These are phyloP conservation scores for Boletellus sp. DNA, from an alignment of 768 basidiomycete genomes.

Conservation along the genomic window DNA sequence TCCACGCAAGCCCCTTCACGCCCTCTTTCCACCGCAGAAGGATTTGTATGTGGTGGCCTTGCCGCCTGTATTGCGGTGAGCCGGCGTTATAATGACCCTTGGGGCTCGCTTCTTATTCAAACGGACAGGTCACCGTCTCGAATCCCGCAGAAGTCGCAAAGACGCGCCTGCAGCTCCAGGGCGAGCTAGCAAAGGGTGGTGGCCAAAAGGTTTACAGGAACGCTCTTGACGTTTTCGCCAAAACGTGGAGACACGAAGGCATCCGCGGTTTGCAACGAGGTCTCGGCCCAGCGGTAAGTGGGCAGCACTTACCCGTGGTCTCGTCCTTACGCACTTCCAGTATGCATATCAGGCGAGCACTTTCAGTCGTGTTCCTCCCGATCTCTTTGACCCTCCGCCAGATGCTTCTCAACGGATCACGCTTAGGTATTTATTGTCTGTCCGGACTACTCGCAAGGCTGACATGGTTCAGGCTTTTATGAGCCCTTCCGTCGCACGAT, in stretches of 20 bases:
- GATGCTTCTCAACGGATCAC: slow-evolving; percentile 90
- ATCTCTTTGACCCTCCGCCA: slow-evolving; percentile 31
- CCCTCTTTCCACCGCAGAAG: slow-evolving; percentile 64
- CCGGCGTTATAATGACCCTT: background rate
- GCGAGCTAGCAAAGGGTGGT: slow-evolving; percentile 80
- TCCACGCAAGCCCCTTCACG: slow-evolving; percentile 13
- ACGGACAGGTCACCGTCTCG: slow-evolving; percentile 68
- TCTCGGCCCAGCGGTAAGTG: slow-evolving; percentile 76
- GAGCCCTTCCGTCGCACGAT: slow-evolving; percentile 79
- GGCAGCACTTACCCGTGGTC: background rate
- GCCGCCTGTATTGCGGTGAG: slow-evolving; percentile 87
- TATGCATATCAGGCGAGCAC: slow-evolving; percentile 84
- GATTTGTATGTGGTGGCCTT: slow-evolving; percentile 85
- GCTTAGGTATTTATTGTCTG: slow-evolving; percentile 57
- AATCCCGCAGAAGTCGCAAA: slow-evolving; percentile 79
- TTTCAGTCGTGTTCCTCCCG: background rate
- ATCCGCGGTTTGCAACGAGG: slow-evolving; percentile 91
- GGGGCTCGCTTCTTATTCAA: slow-evolving; percentile 2
- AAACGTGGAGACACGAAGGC: slow-evolving; percentile 90
- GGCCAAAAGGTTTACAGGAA: slow-evolving; percentile 79
- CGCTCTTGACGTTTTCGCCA: slow-evolving; percentile 80
- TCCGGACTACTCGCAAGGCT: slow-evolving; percentile 7
- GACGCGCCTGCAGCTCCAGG: slow-evolving; percentile 93
- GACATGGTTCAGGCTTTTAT: slow-evolving; percentile 73
- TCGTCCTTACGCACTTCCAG: slow-evolving; percentile 37